Conservation (phyloP, 2,329 filamentous ascomycete species). For the Botrytis medusae region DNA sequence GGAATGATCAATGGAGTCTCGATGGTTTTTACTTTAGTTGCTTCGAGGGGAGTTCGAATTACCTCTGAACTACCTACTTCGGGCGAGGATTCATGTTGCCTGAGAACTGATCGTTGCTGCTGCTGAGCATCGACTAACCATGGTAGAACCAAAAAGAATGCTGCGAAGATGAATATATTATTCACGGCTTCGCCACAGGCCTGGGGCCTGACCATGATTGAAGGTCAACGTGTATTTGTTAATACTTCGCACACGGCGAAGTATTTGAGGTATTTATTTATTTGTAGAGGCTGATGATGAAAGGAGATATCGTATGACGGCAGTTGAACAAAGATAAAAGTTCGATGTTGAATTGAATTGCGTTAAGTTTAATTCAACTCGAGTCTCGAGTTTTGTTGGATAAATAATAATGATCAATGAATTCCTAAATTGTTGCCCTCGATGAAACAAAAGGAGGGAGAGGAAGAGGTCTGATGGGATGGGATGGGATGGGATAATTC, state of each 20-base stretch:
- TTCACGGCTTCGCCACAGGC: constrained; percentile 56
- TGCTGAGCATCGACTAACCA: constrained; percentile 64
- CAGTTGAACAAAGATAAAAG: not conserved
- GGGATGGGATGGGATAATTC: not conserved
- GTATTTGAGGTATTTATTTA: constrained; percentile 25
- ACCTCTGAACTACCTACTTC: constrained; percentile 35
- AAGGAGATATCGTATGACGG: constrained; percentile 17
- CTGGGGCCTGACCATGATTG: constrained; percentile 47
- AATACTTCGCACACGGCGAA: constrained; percentile 33
- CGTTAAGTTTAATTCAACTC: not conserved
- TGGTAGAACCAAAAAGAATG: constrained; percentile 58
- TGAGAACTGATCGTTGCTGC: constrained; percentile 50
- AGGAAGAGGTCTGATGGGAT: not conserved
- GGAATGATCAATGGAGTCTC: constrained; percentile 35
- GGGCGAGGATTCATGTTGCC: constrained; percentile 36
- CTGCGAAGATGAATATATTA: constrained; percentile 51
- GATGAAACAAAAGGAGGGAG: constrained; percentile 12
- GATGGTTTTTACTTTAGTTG: constrained; percentile 37
- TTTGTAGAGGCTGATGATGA: constrained; percentile 16
- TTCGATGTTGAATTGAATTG: not conserved
- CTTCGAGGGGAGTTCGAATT: constrained; percentile 32
- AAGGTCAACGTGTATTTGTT: constrained; percentile 35
- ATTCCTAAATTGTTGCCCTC: not conserved
- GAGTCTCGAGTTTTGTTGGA: not conserved
- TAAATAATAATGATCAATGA: not conserved